phyloP scores from a whole-genome alignment of 768 basidiomycete species.

The Phanerochaete sordida region DNA sequence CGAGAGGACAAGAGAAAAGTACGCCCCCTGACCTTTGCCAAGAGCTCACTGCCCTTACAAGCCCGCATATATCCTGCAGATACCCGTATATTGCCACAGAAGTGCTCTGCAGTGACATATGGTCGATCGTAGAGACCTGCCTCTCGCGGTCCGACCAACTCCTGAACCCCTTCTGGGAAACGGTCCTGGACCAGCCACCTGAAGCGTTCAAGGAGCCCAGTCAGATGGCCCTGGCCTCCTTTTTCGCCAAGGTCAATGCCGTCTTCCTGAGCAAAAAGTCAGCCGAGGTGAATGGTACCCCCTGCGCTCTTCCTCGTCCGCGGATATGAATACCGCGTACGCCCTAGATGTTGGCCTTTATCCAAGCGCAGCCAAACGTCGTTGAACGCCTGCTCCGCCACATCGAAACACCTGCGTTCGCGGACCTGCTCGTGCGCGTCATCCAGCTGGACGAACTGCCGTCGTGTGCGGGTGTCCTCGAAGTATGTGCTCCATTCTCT shows the following conservation, averaged over 20 bases:
- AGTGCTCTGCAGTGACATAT: constrained; percentile 93
- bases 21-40: constrained; percentile 31
- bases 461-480: constrained; percentile 77
- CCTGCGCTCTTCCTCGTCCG: constrained; percentile 24
- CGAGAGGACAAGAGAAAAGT: constrained; percentile 68
- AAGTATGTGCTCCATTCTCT: constrained; percentile 55
- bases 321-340: constrained; percentile 25
- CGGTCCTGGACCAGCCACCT: constrained; percentile 70
- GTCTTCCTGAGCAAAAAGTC: constrained; percentile 87
- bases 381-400: constrained; percentile 81
- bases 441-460: constrained; percentile 87
- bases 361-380: constrained; percentile 76
- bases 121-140: constrained; percentile 91
- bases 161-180: constrained; percentile 89
- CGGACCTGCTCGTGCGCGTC: constrained; percentile 87
- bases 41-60: background rate
- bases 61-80: constrained; percentile 36
- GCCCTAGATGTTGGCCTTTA: constrained; percentile 86
- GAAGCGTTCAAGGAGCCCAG: constrained; percentile 75
- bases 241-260: constrained; percentile 93
- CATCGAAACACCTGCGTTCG: constrained; percentile 86
- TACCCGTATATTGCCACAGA: constrained; percentile 93
- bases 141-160: constrained; percentile 67
- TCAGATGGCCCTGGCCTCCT: constrained; percentile 82
- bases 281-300: constrained; percentile 61